These are phyloP conservation scores for Rubia yunnanensis DNA, from an alignment of 257 asterid species.

Conservation along the genomic window DNA sequence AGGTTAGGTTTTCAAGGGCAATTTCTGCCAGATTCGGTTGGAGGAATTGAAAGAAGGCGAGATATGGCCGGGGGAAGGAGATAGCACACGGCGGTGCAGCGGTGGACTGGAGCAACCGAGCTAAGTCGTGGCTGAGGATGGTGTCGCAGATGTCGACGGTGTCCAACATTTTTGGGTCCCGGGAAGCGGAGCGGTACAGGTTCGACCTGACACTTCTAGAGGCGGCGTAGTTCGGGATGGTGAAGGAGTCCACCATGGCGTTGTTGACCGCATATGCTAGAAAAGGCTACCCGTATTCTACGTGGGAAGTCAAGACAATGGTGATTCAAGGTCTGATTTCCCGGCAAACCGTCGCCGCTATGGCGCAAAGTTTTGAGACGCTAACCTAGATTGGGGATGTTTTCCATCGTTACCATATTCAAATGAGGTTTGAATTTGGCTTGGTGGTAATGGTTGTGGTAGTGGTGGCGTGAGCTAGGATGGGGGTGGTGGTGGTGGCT, in stretches of 20 bases:
- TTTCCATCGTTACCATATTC: too few relatives aligned
- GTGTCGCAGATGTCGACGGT: constrained; percentile 62
- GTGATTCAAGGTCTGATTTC: constrained; percentile 65
- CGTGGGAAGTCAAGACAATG: constrained; percentile 60
- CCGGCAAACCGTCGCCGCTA: constrained; percentile 43
- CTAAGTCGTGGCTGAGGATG: constrained; percentile 78
- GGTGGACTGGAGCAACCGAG: constrained; percentile 81
- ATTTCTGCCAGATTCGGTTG: too few relatives aligned
- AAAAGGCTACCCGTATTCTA: constrained; percentile 64
- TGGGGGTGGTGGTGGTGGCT: too few relatives aligned
- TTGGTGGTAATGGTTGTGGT: too few relatives aligned
- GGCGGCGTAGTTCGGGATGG: constrained; percentile 44
- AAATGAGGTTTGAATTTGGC: too few relatives aligned
- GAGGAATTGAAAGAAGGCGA: too few relatives aligned
- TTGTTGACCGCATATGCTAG: constrained; percentile 70
- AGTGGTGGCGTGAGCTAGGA: too few relatives aligned
- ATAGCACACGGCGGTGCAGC: too few relatives aligned
- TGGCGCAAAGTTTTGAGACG: constrained; percentile 45
- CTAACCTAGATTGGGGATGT: constrained; percentile 63
- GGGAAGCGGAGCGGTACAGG: constrained; percentile 57
- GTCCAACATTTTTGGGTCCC: constrained; percentile 64
- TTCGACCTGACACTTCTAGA: constrained; percentile 54
- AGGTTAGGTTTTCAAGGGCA: too few relatives aligned
- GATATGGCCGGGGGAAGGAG: too few relatives aligned
- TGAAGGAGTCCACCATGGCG: constrained; percentile 77